A percentile compares a stretch with the other conserved stretches of the same genome.
phyloP scores from a whole-genome alignment of 108 stramenopile species.

The Tribonema minus region DNA sequence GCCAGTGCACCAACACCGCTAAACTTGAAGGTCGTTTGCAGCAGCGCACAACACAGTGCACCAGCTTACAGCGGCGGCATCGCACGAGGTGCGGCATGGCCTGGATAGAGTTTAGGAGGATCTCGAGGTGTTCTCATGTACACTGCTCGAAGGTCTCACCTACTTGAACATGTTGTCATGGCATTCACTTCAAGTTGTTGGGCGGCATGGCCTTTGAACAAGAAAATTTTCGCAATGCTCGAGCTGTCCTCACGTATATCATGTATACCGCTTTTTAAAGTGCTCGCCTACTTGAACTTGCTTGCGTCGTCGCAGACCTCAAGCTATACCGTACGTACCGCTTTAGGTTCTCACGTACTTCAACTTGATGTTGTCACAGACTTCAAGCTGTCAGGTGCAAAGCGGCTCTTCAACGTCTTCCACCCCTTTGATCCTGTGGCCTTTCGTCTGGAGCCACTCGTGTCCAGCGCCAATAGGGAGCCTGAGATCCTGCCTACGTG shows the following conservation, averaged over 20 bases:
- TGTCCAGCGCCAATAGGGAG: conserved; percentile 58
- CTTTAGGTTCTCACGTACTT: too few species aligned
- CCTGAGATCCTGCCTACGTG: conserved; percentile 69
- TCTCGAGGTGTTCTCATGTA: too few species aligned
- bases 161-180: too few species aligned
- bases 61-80: neutral
- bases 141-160: too few species aligned
- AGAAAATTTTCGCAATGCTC: too few species aligned
- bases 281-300: neutral
- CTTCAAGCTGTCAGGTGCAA: conserved; percentile 52
- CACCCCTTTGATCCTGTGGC: conserved; percentile 75
- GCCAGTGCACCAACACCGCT: too few species aligned
- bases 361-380: neutral
- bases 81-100: neutral
- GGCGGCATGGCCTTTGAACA: too few species aligned
- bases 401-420: conserved; percentile 70
- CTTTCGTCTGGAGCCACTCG: conserved; percentile 71
- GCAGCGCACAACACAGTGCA: neutral
- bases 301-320: neutral
- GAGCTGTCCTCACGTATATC: neutral
- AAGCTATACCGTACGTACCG: conserved; percentile 48
- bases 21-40: too few species aligned
- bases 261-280: too few species aligned
- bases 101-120: too few species aligned
- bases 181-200: too few species aligned